These are phyloP conservation scores for Botrytis paeoniae DNA, from an alignment of 2,329 filamentous ascomycete species.

Conservation along the genomic window DNA sequence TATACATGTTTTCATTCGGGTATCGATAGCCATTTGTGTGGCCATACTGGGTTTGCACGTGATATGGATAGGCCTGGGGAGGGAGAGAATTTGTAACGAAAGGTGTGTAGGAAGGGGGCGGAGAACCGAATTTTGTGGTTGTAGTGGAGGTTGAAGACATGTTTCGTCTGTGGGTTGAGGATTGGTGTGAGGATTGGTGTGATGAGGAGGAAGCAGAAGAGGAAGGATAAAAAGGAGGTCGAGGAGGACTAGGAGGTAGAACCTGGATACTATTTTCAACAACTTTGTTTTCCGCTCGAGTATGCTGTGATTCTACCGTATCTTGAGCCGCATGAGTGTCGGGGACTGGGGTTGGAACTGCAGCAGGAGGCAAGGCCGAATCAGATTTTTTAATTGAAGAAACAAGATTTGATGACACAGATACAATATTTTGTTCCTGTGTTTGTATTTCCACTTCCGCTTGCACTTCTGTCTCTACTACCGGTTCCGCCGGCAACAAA, in stretches of 20 bases:
- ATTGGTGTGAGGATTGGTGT: not conserved
- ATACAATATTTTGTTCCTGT: not conserved
- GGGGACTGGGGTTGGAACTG: not conserved
- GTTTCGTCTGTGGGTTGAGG: not conserved
- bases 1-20: slow-evolving; percentile 19
- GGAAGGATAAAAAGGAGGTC: not conserved
- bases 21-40: not conserved
- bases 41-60: not conserved
- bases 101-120: not conserved
- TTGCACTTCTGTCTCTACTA: not conserved
- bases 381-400: not conserved
- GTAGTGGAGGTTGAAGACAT: not conserved
- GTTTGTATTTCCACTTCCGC: not conserved
- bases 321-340: not conserved
- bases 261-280: not conserved
- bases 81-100: not conserved
- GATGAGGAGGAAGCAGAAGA: not conserved
- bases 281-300: no score
- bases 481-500: not conserved
- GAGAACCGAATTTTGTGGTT: not conserved
- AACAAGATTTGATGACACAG: not conserved
- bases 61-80: not conserved
- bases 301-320: not conserved
- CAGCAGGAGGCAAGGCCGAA: not conserved
- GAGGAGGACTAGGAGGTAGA: no score